Evolutionary conservation across 495 filamentous ascomycete genomes (phyloP).

Genomic region (Lasiosphaeris hirsuta): DNA sequence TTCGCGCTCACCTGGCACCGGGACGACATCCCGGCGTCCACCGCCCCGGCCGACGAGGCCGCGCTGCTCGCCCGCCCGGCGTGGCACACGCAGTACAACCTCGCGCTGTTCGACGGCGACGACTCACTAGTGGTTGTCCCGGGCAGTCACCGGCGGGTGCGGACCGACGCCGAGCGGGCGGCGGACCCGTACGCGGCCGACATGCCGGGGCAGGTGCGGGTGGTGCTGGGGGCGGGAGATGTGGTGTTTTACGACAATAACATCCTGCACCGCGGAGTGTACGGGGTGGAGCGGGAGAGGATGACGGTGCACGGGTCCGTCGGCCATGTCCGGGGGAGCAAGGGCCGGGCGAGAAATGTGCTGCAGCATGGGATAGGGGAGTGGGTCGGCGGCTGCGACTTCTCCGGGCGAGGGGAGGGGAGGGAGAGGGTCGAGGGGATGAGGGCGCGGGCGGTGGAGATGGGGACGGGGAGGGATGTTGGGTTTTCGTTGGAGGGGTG

Average conservation of each 20-base stretch:
- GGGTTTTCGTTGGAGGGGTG: constrained; percentile 49
- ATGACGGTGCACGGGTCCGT: constrained; percentile 82
- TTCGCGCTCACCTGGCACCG: constrained; percentile 76
- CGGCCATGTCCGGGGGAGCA: constrained; percentile 54
- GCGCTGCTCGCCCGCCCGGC: constrained; percentile 30
- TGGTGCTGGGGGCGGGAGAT: constrained; percentile 66
- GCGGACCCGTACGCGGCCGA: constrained; percentile 55
- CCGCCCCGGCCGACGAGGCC: constrained; percentile 51
- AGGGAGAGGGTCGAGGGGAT: constrained; percentile 52
- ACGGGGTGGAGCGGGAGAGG: constrained; percentile 56
- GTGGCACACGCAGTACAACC: constrained; percentile 75
- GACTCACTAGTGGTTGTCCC: constrained; percentile 66
- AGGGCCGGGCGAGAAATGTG: constrained; percentile 67
- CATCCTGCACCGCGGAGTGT: constrained; percentile 79
- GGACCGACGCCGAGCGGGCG: constrained; percentile 61
- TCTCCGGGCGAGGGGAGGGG: constrained; percentile 49
- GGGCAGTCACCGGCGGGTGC: constrained; percentile 61
- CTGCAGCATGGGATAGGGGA: constrained; percentile 80
- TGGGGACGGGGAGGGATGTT: constrained; percentile 58
- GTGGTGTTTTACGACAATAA: constrained; percentile 86
- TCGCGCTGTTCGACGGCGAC: constrained; percentile 65
- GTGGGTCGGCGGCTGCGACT: constrained; percentile 61
- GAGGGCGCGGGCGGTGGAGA: constrained; percentile 52
- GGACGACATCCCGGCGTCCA: constrained; percentile 65
- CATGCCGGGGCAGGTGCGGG: constrained; percentile 60